Conservation (phyloP, 257 asterid genomes). For the Oldenlandia corymbosa region DNA sequence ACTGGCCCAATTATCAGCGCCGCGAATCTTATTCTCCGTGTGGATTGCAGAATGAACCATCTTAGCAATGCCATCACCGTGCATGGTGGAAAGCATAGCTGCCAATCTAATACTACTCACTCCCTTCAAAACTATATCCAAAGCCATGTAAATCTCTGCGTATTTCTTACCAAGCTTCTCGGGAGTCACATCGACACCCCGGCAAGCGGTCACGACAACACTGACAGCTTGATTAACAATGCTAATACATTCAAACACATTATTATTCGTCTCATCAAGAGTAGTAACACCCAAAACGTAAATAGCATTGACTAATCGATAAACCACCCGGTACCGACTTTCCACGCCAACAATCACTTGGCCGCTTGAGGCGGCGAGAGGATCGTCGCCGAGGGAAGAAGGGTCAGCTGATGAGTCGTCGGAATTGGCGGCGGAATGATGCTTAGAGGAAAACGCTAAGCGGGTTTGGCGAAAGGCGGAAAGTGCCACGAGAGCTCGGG, state of each 20-base stretch:
- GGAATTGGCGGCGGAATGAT: constrained; percentile 30
- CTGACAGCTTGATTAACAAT: constrained; percentile 91
- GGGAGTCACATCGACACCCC: constrained; percentile 94
- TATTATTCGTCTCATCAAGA: constrained; percentile 69
- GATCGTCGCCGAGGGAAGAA: constrained; percentile 82
- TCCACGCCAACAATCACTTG: constrained; percentile 90
- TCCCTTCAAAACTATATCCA: constrained; percentile 90
- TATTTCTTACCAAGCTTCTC: constrained; percentile 87
- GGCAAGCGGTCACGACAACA: constrained; percentile 83
- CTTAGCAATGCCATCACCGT: constrained; percentile 93
- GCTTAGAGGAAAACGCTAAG: constrained; percentile 55
- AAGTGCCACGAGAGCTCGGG: constrained; percentile 87
- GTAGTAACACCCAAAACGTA: constrained; percentile 85
- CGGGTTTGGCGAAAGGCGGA: constrained; percentile 90
- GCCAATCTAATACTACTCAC: constrained; percentile 89
- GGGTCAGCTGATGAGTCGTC: constrained; percentile 20
- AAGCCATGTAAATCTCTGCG: constrained; percentile 91
- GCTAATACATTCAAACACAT: constrained; percentile 81
- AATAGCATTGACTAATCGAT: constrained; percentile 82
- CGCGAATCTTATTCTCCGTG: constrained; percentile 89
- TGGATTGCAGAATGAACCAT: constrained; percentile 88
- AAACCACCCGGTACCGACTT: constrained; percentile 78
- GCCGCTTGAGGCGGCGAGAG: constrained; percentile 88
- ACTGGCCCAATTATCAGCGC: constrained; percentile 77
- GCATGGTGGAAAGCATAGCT: constrained; percentile 91